These are phyloP conservation scores for Prillingera fragicola DNA, from an alignment of 1,284 basidiomycete genomes.

Conservation along the genomic window DNA sequence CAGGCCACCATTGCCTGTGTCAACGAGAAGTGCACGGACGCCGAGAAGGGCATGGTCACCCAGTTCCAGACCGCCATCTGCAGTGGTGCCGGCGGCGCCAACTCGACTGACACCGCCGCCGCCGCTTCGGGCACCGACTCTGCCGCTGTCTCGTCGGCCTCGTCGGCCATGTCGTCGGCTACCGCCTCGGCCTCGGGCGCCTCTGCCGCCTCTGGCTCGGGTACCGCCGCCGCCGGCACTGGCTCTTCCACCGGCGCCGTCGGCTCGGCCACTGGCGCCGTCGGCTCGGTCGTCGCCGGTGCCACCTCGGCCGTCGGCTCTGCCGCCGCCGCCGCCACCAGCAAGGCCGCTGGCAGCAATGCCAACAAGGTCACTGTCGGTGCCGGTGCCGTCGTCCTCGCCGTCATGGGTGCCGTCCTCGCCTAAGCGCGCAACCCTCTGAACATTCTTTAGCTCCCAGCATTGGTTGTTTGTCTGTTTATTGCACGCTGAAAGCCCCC, in stretches of 20 bases:
- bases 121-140: background rate
- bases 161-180: background rate
- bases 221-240: background rate
- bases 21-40: slow-evolving; percentile 6
- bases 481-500: too few relatives aligned
- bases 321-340: too few relatives aligned
- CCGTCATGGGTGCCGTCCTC: too few relatives aligned
- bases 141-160: background rate
- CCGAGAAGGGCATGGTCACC: background rate
- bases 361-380: too few relatives aligned
- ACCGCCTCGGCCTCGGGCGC: background rate
- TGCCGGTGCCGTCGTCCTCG: too few relatives aligned
- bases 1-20: slow-evolving; percentile 31
- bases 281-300: background rate
- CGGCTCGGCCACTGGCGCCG: background rate
- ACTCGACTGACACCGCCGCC: background rate
- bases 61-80: background rate
- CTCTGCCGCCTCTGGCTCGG: background rate
- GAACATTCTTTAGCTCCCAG: too few relatives aligned
- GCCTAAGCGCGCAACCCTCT: too few relatives aligned
- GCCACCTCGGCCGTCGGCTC: too few relatives aligned
- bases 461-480: too few relatives aligned
- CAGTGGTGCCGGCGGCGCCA: background rate
- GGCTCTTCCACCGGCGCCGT: background rate
- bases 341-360: too few relatives aligned